Percentiles rank a stretch among this genome's conserved stretches.
Evolutionary conservation across 208 protist species (phyloP).

Genomic region (Trichomonas gallinae): DNA sequence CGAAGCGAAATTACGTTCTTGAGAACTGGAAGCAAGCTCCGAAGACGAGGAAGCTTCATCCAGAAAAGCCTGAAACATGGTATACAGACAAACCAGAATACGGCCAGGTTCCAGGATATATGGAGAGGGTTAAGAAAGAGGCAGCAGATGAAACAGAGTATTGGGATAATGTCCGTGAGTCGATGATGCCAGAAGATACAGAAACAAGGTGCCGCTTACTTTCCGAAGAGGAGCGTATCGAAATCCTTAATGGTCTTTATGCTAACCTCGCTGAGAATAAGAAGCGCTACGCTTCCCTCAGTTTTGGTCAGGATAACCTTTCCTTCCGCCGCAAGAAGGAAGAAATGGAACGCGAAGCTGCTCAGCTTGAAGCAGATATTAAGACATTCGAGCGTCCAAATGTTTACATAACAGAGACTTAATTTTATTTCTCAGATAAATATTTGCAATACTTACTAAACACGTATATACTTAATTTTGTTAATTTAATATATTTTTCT

Average conservation of each 20-base stretch:
- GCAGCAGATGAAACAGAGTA: background rate
- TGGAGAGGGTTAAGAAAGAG: background rate
- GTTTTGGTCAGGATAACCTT: background rate
- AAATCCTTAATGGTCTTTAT: background rate
- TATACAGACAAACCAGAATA: background rate
- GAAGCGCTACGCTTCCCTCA: background rate
- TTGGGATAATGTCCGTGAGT: background rate
- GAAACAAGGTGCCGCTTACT: background rate
- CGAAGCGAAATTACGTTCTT: background rate
- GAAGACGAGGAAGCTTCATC: background rate
- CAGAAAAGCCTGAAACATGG: background rate
- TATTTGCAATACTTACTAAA: too few relatives aligned
- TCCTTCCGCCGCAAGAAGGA: background rate
- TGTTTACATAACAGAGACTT: slow-evolving; percentile 1
- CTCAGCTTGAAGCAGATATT: background rate
- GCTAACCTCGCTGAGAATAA: background rate
- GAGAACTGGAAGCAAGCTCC: background rate
- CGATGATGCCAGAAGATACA: background rate
- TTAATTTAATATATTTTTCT: too few relatives aligned
- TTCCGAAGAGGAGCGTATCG: background rate
- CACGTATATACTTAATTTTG: too few relatives aligned
- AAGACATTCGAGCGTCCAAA: background rate
- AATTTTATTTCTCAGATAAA: background rate
- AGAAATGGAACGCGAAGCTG: background rate
- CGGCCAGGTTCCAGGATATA: background rate